A percentile compares a stretch with the other conserved stretches of the same genome.
These are phyloP conservation scores for Raffaelea ambrosiae DNA, from an alignment of 2,329 filamentous ascomycete genomes.

Conservation along the genomic window DNA sequence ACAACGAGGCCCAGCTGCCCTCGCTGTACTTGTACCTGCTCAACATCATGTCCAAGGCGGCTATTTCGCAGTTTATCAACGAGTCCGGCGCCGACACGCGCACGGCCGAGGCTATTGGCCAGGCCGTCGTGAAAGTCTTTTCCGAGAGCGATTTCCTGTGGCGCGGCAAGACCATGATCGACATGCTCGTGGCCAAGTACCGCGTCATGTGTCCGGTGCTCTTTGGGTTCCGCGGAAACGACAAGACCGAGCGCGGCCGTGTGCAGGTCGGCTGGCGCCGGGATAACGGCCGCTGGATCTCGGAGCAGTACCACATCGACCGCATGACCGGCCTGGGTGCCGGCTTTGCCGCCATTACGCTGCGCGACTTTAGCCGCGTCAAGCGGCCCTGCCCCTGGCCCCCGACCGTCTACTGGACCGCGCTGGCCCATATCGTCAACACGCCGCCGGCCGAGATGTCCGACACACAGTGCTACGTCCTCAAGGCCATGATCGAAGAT, in stretches of 20 bases:
- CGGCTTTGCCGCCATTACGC: conserved; percentile 73
- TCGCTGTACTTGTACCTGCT: conserved; percentile 62
- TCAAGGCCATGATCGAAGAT: conserved; percentile 63
- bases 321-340: conserved; percentile 77
- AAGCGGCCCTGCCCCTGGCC: conserved; percentile 66
- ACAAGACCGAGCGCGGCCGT: conserved; percentile 62
- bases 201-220: conserved; percentile 73
- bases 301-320: conserved; percentile 67
- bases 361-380: conserved; percentile 72
- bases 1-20: conserved; percentile 41
- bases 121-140: conserved; percentile 61
- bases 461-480: conserved; percentile 64
- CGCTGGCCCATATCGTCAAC: conserved; percentile 68
- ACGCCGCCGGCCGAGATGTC: conserved; percentile 59
- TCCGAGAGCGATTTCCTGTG: conserved; percentile 54
- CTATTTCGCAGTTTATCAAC: conserved; percentile 56
- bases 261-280: conserved; percentile 65
- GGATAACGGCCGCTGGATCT: conserved; percentile 50
- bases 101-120: conserved; percentile 63
- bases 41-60: conserved; percentile 60
- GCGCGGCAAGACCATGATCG: conserved; percentile 59
- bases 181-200: conserved; percentile 76
- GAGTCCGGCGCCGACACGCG: conserved; percentile 51
- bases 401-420: conserved; percentile 73
- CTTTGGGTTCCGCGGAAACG: conserved; percentile 72